Evolutionary conservation across 306 rosid genomes (phyloP), one percentile per base, ranked within the genome.

Genomic region (Chamaecrista fasciculata): DNA sequence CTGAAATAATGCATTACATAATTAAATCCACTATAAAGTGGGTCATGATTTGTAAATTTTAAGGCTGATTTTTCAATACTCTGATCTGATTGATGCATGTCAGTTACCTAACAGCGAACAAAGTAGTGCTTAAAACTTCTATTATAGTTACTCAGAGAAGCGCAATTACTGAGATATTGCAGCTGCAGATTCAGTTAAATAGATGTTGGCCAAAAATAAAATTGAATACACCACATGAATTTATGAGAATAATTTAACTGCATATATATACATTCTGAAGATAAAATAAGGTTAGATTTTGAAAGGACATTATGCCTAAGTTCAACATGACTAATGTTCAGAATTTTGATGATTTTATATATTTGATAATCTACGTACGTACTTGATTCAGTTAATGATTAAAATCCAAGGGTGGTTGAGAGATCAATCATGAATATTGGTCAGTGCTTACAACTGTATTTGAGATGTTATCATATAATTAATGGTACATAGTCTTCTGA

Each of bases 11-110:
- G 36, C 28, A 64, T 72, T 42, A 10, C 74, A 67, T 62, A 48
- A 56, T 69, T 67, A 50, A 37, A 56, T 53, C 70, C 69, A 62
- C 78, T 55, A 53, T 43, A 37, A 81, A 62, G 15, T 53, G 37
- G 42, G 42, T 68, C 76, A 67, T 73, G 67, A 73, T 53, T 33
- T 12, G 16, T 19, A 36, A 34, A 37, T 37, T 76, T 44, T 56
- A 55, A 55, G 66, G 70, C 34, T 67, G 6, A 53, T 23, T 52
- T 72, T 56, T 76, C 69, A 80, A 48, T 71, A 66, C 50, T 49
- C 16, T 53, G 69, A 26, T 76, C n/a, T 33, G 37, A 33, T 29
- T n/a, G n/a, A n/a, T n/a, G n/a, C n/a, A 18, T 53, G 62, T 25
- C 62, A 63, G 56, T 70, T 66, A 66, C 66, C 56, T 29, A 62